These are phyloP conservation scores for Schizochytrium sp. DNA, from an alignment of 108 stramenopile species.

Conservation along the genomic window DNA sequence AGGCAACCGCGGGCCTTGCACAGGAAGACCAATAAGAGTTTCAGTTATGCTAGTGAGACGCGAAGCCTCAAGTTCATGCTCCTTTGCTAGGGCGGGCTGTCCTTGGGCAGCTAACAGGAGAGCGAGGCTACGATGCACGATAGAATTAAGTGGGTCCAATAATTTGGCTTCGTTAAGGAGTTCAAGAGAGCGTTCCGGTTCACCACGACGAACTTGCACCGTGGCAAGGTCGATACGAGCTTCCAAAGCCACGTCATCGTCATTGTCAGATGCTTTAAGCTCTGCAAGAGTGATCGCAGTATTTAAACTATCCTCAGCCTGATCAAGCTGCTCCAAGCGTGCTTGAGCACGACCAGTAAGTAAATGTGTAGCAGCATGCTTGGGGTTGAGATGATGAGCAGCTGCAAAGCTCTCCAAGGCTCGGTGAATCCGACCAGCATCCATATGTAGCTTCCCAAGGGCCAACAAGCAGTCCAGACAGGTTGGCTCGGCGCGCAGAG, in stretches of 20 bases:
- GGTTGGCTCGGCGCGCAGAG: not conserved
- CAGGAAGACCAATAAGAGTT: not conserved
- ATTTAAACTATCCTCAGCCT: constrained; percentile 7
- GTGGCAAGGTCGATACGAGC: not conserved
- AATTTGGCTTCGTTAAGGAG: not conserved
- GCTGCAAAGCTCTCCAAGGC: constrained; percentile 34
- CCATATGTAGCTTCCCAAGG: not conserved
- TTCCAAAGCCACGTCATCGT: not conserved
- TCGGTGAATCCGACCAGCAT: not conserved
- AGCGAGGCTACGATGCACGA: constrained; percentile 6
- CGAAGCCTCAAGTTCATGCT: constrained; percentile 12
- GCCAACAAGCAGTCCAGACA: not conserved
- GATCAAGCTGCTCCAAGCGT: not conserved
- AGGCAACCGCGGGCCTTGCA: not conserved
- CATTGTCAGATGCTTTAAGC: not conserved
- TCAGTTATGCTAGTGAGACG: constrained; percentile 16
- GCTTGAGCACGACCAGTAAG: not conserved
- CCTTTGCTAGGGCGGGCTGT: constrained; percentile 24
- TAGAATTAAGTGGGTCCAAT: not conserved
- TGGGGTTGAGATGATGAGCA: constrained; percentile 2
- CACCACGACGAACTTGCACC: not conserved
- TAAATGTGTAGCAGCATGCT: not conserved
- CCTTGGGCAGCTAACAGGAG: constrained; percentile 44
- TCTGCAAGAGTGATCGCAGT: not conserved
- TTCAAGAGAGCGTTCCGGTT: not conserved